A percentile compares a stretch with the other conserved stretches of the same genome.
Evolutionary conservation across 768 basidiomycete species (phyloP).

Genomic region (Panaeolus cyanescens): DNA sequence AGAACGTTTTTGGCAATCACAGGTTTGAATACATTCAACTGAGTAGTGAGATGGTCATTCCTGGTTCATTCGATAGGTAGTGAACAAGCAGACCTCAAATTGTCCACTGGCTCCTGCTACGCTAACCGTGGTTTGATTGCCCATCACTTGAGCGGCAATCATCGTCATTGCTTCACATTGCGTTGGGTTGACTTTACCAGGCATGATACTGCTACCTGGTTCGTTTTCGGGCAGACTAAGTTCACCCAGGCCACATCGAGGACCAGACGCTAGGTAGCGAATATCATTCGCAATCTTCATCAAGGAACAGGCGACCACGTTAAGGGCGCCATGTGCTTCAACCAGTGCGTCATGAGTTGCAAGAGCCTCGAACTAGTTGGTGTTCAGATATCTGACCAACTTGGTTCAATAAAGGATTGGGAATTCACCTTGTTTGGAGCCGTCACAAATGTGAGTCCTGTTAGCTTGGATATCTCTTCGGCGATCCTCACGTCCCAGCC

Average conservation of each 20-base stretch:
- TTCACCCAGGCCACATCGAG: conserved; percentile 96
- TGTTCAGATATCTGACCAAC: conserved; percentile 5
- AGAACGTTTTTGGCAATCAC: conserved; percentile 98
- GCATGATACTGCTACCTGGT: conserved; percentile 99
- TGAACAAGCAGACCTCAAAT: conserved; percentile 72
- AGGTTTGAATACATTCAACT: conserved; percentile 99
- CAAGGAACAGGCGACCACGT: conserved; percentile 92
- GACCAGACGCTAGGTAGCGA: conserved; percentile 95
- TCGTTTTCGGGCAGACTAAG: conserved; percentile 96
- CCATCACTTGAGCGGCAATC: conserved; percentile 98
- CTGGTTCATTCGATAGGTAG: neutral
- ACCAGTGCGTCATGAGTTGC: conserved; percentile 98
- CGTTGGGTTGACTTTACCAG: conserved; percentile 99
- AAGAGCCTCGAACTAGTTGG: conserved; percentile 87
- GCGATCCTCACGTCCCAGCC: conserved; percentile 97
- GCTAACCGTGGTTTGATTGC: conserved; percentile 92
- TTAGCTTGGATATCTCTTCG: conserved; percentile 86
- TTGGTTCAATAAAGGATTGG: neutral
- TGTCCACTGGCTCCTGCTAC: conserved; percentile 95
- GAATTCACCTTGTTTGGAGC: conserved; percentile 91
- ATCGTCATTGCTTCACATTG: conserved; percentile 99
- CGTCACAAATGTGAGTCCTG: conserved; percentile 90
- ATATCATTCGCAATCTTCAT: conserved; percentile 99
- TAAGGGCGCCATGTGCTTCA: conserved; percentile 95
- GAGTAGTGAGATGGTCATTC: conserved; percentile 10